These are phyloP conservation scores for Pseudogymnoascus sp. DNA, from an alignment of 2,329 filamentous ascomycete genomes.

Conservation along the genomic window DNA sequence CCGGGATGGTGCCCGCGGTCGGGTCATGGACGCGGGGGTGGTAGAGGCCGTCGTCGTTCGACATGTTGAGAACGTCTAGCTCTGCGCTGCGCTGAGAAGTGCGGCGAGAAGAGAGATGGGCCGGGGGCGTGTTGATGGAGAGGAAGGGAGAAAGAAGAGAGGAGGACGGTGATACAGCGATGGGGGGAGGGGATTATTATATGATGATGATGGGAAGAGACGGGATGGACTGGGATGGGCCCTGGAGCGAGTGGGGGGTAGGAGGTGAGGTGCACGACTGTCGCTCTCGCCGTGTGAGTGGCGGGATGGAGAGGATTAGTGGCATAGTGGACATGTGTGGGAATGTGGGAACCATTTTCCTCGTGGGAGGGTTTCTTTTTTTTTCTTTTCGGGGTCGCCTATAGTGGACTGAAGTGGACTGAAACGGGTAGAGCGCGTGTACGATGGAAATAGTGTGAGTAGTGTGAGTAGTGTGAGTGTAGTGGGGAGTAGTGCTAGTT, in stretches of 20 bases:
- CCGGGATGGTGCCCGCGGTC: constrained; percentile 23
- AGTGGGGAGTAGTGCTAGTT: too few relatives aligned
- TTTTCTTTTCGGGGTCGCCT: constrained; percentile 1
- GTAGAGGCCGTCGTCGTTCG: constrained; percentile 19
- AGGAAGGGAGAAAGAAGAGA: constrained; percentile 1
- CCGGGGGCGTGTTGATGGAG: background rate
- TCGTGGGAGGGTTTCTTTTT: background rate
- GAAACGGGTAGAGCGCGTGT: background rate
- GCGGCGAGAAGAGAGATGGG: background rate
- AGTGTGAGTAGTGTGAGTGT: background rate
- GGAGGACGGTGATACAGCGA: background rate
- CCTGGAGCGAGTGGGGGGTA: background rate
- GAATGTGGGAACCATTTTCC: too few relatives aligned
- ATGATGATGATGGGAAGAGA: background rate
- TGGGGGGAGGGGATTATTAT: background rate
- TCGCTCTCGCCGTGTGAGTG: background rate
- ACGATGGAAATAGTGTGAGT: background rate
- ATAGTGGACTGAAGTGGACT: background rate
- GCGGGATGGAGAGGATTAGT: background rate
- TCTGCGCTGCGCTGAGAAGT: background rate
- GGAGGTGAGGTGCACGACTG: constrained; percentile 4
- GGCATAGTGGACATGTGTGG: background rate
- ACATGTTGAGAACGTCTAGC: background rate
- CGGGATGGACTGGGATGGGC: background rate
- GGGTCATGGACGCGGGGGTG: constrained; percentile 27